Evolutionary conservation across 306 rosid genomes (phyloP).

Genomic region (Medicago truncatula): DNA sequence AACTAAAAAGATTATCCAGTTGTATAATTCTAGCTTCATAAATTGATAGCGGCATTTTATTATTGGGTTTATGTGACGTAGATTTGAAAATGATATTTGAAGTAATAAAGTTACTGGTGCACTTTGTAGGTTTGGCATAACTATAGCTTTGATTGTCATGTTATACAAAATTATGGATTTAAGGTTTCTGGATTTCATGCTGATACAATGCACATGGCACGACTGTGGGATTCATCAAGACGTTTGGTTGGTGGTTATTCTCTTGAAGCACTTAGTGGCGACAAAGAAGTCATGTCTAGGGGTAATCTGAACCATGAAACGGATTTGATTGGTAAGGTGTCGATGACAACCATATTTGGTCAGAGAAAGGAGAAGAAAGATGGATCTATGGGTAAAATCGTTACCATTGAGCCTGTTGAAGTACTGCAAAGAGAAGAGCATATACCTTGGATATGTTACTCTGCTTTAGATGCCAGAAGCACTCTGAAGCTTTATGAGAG

Average conservation of each 20-base stretch:
- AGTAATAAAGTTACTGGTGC: conserved; percentile 46
- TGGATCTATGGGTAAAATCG: conserved; percentile 59
- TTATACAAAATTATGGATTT: conserved; percentile 89
- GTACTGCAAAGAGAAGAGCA: conserved; percentile 85
- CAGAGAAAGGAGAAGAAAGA: conserved; percentile 49
- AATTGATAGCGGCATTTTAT: background rate
- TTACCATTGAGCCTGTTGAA: conserved; percentile 80
- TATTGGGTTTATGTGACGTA: background rate
- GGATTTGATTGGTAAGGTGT: conserved; percentile 58
- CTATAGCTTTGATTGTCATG: conserved; percentile 95
- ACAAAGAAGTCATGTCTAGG: conserved; percentile 71
- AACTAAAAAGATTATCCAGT: background rate
- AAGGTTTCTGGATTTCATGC: conserved; percentile 94
- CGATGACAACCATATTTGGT: conserved; percentile 56
- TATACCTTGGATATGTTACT: conserved; percentile 59
- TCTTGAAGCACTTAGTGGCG: conserved; percentile 89
- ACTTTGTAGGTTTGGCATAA: conserved; percentile 93
- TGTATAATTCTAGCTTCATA: conserved; percentile 13
- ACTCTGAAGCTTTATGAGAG: conserved; percentile 60
- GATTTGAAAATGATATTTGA: conserved; percentile 38
- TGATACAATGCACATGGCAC: conserved; percentile 99
- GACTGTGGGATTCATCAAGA: conserved; percentile 98
- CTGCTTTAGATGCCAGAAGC: conserved; percentile 57
- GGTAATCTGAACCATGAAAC: conserved; percentile 47
- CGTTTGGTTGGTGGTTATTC: conserved; percentile 88